These are phyloP conservation scores for Tetracentron sinense DNA, from an alignment of 164 flowering plant species.

Conservation along the genomic window DNA sequence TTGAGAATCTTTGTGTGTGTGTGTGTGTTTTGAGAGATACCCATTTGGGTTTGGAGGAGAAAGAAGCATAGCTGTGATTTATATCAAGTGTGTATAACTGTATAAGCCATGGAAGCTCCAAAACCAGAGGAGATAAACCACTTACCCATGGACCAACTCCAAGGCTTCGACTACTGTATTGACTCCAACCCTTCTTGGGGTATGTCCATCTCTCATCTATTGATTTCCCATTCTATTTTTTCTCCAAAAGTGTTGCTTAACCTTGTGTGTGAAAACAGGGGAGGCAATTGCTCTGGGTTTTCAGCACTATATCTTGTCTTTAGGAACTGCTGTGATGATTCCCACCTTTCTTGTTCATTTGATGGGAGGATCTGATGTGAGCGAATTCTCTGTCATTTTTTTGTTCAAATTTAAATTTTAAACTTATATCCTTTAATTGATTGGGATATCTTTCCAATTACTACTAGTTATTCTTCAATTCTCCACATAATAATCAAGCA, in stretches of 20 bases:
- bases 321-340: slow-evolving; percentile 98
- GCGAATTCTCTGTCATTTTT: slow-evolving; percentile 10
- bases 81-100: slow-evolving; percentile 7
- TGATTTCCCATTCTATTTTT: background rate
- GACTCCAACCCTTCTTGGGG: slow-evolving; percentile 99
- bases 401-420: no score
- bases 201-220: slow-evolving; percentile 21
- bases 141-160: slow-evolving; percentile 94
- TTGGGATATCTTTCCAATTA: background rate
- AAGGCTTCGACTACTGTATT: slow-evolving; percentile 97
- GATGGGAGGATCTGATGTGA: slow-evolving; percentile 91
- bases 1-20: background rate
- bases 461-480: no score
- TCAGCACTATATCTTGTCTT: slow-evolving; percentile 88
- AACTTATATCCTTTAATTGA: no score
- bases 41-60: slow-evolving; percentile 19
- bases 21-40: slow-evolving; percentile 6
- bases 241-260: background rate
- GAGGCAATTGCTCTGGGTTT: slow-evolving; percentile 89
- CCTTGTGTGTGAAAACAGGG: slow-evolving; percentile 40
- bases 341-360: slow-evolving; percentile 84
- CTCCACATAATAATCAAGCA: no score
- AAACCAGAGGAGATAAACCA: slow-evolving; percentile 87
- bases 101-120: slow-evolving; percentile 63
- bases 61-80: background rate